Base-by-base conservation (phyloP, 1,284 basidiomycete species). In the Mycosarcoma maydis region DNA sequence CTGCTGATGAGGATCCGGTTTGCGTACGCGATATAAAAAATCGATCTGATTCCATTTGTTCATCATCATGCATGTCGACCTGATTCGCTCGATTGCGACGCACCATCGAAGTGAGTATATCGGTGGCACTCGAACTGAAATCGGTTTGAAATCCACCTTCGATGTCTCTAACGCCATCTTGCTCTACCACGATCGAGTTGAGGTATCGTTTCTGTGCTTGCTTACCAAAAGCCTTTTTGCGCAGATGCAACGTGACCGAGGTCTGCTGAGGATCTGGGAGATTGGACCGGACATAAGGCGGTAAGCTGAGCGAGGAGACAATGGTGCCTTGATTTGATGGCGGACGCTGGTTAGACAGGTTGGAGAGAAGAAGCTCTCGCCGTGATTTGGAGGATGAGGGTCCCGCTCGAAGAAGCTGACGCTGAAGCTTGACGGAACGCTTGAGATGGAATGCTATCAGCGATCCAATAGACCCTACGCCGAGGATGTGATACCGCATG, bases 401-500 rank as follows among this genome's bases (percentile, higher is more conserved):
- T 4, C 66, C 61, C 1, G 68, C 50, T 27, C 57, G 37, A 5
- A 65, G 44, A n/a, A 58, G 61, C 33, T 58, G 42, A 6, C 68
- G 67, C 27, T 67, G 68, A 10, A 66, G 55, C 33, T 68, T 59
- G 36, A 71, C 36, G 9, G 73, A 57, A 13, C 74, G 64, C 52
- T 66, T 71, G 44, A 80, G 52, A 40, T 81, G 80, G 44, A 76
- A 73, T 17, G 77, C 77, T 23, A 81, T 56, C 20, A 81, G 67
- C 16, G 77, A 69, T 45, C 80, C 80, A 30, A 80, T 72, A 29
- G 75, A 69, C 32, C 80, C 80, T 8, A 80, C 74, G 40, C 80
- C 80, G 4, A 80, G 55, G 43, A 81, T 68, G 53, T 81, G 80
- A 48, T 78, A 77, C 11, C 76, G 70, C 80, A 81, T 81, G 40